Base-by-base conservation (phyloP, 163 green algal genomes). In the Volvox carteri region DNA sequence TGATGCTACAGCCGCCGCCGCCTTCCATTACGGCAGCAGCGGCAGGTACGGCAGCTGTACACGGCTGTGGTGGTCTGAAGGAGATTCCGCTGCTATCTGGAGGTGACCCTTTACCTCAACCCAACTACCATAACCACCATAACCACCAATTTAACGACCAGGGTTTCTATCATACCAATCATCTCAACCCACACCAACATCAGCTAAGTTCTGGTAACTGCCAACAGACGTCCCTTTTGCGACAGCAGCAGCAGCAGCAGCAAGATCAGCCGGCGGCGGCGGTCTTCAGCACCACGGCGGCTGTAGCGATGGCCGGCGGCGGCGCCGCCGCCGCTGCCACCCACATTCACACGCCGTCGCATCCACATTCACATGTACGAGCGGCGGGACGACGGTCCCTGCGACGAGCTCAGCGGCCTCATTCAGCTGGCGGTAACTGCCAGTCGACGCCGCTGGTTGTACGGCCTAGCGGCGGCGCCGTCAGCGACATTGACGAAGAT, bases 41-140 rank as follows among this genome's bases (percentile, higher is more conserved):
- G 70, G 70, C 37, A 75, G 30, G 8, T 28, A 8, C 65, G 30
- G 37, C 37, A 16, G 19, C 68, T 21, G 42, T 41, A 11, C 19
- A 30, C 30, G 33, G 44, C 9, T 46, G 81, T 23, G 65, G 21
- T n/a, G 81, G 81, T 0, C 81, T 87, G 7, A 87, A 87, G 67
- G 65, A 80, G 21, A 79, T 87, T 7, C 46, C 65, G 12, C 65
- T 79, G 3, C 62, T 87, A 7, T 46, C 50, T 1, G 33, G 28
- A 16, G 44, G 35, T 50, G 75, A 73, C 21, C 16, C 6, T 12
- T 52, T 73, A 2, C 30, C 1, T 23, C 76, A 84, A 2, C 76
- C 23, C n/a, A 30, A 65, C 14, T 39, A 85, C 50, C 33, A 50
- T 25, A 50, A 84, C 76, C 48, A 84, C 50, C 75, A 81, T 35